Base-by-base conservation (phyloP, 2,329 filamentous ascomycete species). In the Simplicillium aogashimaense region DNA sequence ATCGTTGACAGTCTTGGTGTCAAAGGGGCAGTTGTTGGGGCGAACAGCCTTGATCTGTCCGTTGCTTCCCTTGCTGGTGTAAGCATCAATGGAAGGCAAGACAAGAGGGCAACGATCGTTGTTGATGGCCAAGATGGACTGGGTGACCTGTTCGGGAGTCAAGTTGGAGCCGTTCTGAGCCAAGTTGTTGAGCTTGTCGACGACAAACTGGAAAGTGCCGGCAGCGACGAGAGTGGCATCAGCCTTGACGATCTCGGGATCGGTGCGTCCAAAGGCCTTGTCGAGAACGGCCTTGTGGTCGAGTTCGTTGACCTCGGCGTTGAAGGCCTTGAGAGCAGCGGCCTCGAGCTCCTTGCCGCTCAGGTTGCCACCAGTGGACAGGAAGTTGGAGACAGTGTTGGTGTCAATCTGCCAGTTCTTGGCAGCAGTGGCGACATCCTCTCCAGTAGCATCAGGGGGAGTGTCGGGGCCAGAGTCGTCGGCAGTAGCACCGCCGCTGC, bases 261-360 rank as follows among this genome's bases (percentile, higher is more conserved):
- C 42, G 8, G 34, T 15, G 34, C 30, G 28, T 25, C 20, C 20
- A 25, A 30, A 11, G 13, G 36, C 30, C 12, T 32, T 28, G 13
- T 48, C 46, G 9, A 48, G 41, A 16, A 47, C 43, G 8, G 42
- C 45, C 40, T 48, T 48, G 13, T 48, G 45, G 7, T 9, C 37
- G 10, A 47, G 41, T 36, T 48, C 45, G 37, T 48, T 43, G 16
- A 42, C 39, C 8, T 45, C 45, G 16, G 46, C 46, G n/a, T 18
- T 29, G 7, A 47, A 35, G 3, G 46, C 45, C 3, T 30, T 30
- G 8, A 15, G 9, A 11, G 39, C 46, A 15, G 37, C 36, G 25
- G 28, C 7, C 17, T 35, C n/a, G 13, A 46, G 20, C 20, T 45
- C 28, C 15, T 37, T 16, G 14, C 38, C 36, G 16, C 20, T 37